phyloP scores from a whole-genome alignment of 768 basidiomycete species.

The Panus rudis region DNA sequence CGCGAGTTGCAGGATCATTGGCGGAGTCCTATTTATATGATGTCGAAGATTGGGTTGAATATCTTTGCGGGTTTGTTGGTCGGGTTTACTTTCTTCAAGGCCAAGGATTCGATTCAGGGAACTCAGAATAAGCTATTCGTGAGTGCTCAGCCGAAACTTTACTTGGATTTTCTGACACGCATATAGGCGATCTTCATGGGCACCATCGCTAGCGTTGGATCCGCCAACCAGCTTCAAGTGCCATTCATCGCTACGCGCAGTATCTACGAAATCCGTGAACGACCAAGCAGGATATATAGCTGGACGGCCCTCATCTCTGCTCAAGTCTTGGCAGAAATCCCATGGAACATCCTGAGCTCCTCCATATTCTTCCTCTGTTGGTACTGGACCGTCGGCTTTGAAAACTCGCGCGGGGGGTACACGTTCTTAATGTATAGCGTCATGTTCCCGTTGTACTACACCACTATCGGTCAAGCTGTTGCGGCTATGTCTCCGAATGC shows the following conservation, averaged over 20 bases:
- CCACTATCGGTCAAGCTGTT: conserved; percentile 52
- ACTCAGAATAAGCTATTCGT: conserved; percentile 64
- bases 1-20: conserved; percentile 44
- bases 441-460: conserved; percentile 54
- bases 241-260: conserved; percentile 51
- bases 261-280: conserved; percentile 62
- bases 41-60: conserved; percentile 52
- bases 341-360: conserved; percentile 56
- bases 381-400: conserved; percentile 67
- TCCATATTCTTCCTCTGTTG: conserved; percentile 57
- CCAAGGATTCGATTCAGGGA: conserved; percentile 47
- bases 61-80: conserved; percentile 50
- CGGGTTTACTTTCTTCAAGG: conserved; percentile 55
- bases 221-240: conserved; percentile 59
- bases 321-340: conserved; percentile 49
- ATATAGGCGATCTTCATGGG: conserved; percentile 42
- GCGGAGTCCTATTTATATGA: conserved; percentile 52
- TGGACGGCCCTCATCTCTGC: conserved; percentile 55
- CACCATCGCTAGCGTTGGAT: conserved; percentile 41
- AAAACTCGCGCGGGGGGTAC: conserved; percentile 47
- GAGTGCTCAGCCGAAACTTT: conserved; percentile 15
- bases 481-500: conserved; percentile 56
- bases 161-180: no score
- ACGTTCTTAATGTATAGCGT: conserved; percentile 49
- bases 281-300: conserved; percentile 56